Base-by-base conservation (phyloP, 495 filamentous ascomycete species). In the Xylaria grammica region DNA sequence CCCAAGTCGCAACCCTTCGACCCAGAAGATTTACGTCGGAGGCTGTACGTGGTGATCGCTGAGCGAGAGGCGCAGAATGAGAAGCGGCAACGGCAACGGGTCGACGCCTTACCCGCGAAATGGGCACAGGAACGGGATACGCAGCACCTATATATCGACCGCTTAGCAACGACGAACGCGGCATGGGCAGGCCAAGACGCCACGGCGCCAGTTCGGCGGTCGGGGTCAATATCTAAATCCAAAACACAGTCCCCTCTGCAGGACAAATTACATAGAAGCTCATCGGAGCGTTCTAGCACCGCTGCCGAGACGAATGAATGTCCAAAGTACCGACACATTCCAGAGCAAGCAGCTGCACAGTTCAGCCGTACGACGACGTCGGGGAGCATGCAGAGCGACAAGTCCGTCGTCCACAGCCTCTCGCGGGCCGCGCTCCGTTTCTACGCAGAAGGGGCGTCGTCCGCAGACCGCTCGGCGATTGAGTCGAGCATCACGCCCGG, bases 331-430 rank as follows among this genome's bases (percentile, higher is more conserved):
- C 73, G 70, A 52, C 74, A 84, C 58, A 69, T 82, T 10, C 82
- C 82, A 30, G 74, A 72, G 19, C 72, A 81, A 44, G 82, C 83
- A 5, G 82, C 84, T 7, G 65, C 75, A 7, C 77, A 82, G 51
- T 86, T 85, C 63, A 71, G 76, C 22, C 68, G 79, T 19, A 85
- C 83, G 5, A 75, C 80, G 10, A 84, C 81, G 0, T 70, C 73
- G 7, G 72, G 75, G 22, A 40, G 67, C 36, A 79, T 79, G 74
- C 74, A 62, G 26, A 15, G 73, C 29, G 63, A 72, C 27, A 64
- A 64, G 53, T 59, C 74, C 9, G 40, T 71, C 17, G 62, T 71
- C 6, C 81, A 83, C 54, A 79, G 81, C 10, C 62, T 84, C 8
- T 77, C 79, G 1, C 61, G 69, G 46, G 60, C 72, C 26, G 79